A percentile compares a stretch with the other conserved stretches of the same genome.
Evolutionary conservation across 2,329 filamentous ascomycete species (phyloP).

Genomic region (Aspergillus floridensis): DNA sequence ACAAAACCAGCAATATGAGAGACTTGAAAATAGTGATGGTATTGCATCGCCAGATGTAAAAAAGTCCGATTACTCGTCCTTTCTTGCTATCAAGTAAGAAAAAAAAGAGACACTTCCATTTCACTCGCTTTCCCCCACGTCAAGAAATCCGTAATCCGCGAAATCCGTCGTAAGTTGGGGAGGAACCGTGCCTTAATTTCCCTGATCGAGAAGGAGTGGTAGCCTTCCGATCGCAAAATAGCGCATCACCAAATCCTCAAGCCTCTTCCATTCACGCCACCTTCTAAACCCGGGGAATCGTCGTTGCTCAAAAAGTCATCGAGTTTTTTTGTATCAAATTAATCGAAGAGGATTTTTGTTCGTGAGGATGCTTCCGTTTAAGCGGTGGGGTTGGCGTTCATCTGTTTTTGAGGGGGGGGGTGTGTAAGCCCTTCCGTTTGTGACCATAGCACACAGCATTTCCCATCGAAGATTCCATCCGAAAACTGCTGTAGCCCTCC

Average conservation of each 20-base stretch:
- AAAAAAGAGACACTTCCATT: not conserved
- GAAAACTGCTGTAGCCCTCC: too few relatives aligned
- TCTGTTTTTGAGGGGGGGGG: conserved; percentile 47
- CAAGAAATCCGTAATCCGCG: not conserved
- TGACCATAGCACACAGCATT: too few relatives aligned
- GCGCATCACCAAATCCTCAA: conserved; percentile 1
- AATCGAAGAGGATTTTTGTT: not conserved
- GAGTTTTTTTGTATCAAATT: not conserved
- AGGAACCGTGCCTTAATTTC: not conserved
- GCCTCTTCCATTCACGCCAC: conserved; percentile 1
- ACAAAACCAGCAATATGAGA: not conserved
- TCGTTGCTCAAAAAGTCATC: conserved; percentile 3
- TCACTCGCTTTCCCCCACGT: not conserved
- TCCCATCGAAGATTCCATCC: too few relatives aligned
- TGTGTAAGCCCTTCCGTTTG: not conserved
- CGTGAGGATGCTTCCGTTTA: conserved; percentile 43
- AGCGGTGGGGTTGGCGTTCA: conserved; percentile 81
- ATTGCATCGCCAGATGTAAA: not conserved
- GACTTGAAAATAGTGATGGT: conserved; percentile 6
- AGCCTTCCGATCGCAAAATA: not conserved
- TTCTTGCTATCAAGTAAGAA: not conserved
- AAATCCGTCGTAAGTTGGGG: not conserved
- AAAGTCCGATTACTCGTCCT: conserved; percentile 1
- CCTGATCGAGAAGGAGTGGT: not conserved
- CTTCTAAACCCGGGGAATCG: conserved; percentile 6